Conservation (phyloP, 2,329 filamentous ascomycete genomes). For the Pseudocercospora fuligena region DNA sequence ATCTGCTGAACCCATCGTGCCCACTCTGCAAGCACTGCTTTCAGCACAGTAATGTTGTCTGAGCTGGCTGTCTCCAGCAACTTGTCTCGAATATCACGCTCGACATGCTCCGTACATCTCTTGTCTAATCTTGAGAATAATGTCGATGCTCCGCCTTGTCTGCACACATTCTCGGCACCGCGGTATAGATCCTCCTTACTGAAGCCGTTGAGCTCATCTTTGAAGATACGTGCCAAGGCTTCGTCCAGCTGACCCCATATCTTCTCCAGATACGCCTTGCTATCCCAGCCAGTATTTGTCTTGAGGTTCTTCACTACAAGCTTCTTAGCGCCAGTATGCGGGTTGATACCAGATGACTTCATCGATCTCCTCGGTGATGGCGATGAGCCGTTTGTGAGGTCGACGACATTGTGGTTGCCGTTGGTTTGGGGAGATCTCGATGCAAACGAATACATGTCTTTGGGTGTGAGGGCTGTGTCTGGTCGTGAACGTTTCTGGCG, state of each 20-base stretch:
- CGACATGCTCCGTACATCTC: conserved; percentile 69
- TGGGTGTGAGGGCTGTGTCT: conserved; percentile 38
- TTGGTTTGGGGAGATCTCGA: conserved; percentile 42
- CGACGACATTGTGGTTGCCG: conserved; percentile 40
- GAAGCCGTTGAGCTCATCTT: conserved; percentile 58
- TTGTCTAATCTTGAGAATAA: conserved; percentile 70
- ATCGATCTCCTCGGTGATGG: conserved; percentile 32
- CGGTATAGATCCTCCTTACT: conserved; percentile 91
- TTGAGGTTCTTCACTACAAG: conserved; percentile 93
- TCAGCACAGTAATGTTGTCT: conserved; percentile 68
- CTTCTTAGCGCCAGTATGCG: conserved; percentile 78
- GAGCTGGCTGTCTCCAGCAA: conserved; percentile 62
- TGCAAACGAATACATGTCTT: conserved; percentile 62
- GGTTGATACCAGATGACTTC: conserved; percentile 62
- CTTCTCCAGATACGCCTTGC: conserved; percentile 77
- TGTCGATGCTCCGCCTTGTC: conserved; percentile 71
- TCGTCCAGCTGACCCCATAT: conserved; percentile 75
- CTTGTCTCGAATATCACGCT: conserved; percentile 59
- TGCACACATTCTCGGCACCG: conserved; percentile 88
- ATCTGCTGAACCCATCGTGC: conserved; percentile 76
- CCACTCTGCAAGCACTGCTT: conserved; percentile 69
- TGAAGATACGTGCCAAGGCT: conserved; percentile 76
- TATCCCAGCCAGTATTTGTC: conserved; percentile 65
- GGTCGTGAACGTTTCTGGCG: conserved; percentile 49
- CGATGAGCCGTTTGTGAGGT: conserved; percentile 51